Conservation (phyloP, 805 yeast species). For the Candida sithepensis region DNA sequence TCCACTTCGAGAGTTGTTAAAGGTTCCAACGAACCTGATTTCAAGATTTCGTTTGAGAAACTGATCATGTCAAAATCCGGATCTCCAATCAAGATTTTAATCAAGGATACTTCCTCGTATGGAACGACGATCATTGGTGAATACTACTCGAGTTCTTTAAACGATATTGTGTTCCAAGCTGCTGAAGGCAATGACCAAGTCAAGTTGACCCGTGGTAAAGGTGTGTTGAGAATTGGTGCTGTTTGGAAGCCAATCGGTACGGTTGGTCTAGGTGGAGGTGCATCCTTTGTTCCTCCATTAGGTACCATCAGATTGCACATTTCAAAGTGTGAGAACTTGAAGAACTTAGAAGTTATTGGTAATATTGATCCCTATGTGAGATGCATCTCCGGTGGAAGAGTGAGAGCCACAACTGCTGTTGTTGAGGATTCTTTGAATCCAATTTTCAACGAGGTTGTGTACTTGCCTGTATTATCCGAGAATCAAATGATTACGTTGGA, state of each 20-base stretch:
- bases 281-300: slow-evolving; percentile 52
- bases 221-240: slow-evolving; percentile 52
- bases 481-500: slow-evolving; percentile 57
- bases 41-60: slow-evolving; percentile 61
- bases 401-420: slow-evolving; percentile 51
- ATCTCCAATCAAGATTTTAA: slow-evolving; percentile 50
- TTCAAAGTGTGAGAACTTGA: slow-evolving; percentile 47
- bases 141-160: slow-evolving; percentile 47
- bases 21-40: slow-evolving; percentile 68
- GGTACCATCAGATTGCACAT: slow-evolving; percentile 65
- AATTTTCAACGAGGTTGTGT: slow-evolving; percentile 53
- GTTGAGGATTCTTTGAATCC: slow-evolving; percentile 56
- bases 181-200: slow-evolving; percentile 49
- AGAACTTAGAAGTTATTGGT: slow-evolving; percentile 63
- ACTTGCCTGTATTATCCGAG: slow-evolving; percentile 57
- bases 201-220: slow-evolving; percentile 45
- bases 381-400: slow-evolving; percentile 54
- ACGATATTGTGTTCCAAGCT: slow-evolving; percentile 49
- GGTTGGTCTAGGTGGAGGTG: slow-evolving; percentile 39
- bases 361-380: slow-evolving; percentile 73
- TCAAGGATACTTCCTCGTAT: slow-evolving; percentile 57
- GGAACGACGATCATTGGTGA: slow-evolving; percentile 49
- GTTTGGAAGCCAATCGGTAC: slow-evolving; percentile 70
- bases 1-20: slow-evolving; percentile 58
- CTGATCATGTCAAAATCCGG: slow-evolving; percentile 58